A percentile compares a stretch with the other conserved stretches of the same genome.
Conservation (phyloP, 108 stramenopile genomes). For the Fistulifera solaris region DNA sequence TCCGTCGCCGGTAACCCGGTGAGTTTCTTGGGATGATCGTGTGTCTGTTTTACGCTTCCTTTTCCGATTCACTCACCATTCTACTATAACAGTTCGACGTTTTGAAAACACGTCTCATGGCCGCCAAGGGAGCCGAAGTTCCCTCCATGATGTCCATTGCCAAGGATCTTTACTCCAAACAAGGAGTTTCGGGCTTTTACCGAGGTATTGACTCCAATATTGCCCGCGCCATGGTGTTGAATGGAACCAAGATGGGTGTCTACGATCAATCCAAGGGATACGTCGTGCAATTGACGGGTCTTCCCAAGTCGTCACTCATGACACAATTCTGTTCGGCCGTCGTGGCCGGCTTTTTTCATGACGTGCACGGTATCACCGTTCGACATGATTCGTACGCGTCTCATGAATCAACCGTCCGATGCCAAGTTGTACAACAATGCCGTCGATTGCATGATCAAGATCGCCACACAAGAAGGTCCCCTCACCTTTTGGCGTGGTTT, state of each 20-base stretch:
- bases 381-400: constrained; percentile 82
- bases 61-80: neutral
- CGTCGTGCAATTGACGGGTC: constrained; percentile 53
- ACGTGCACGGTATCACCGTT: constrained; percentile 86
- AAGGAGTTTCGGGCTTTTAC: constrained; percentile 85
- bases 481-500: constrained; percentile 86
- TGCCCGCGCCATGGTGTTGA: constrained; percentile 86
- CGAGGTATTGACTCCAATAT: constrained; percentile 89
- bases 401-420: constrained; percentile 91
- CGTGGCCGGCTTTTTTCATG: constrained; percentile 91
- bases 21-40: neutral
- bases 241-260: constrained; percentile 90
- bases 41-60: neutral
- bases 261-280: constrained; percentile 84
- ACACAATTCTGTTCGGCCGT: constrained; percentile 70
- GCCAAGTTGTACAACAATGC: constrained; percentile 81
- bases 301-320: constrained; percentile 36
- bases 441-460: constrained; percentile 80
- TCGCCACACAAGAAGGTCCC: constrained; percentile 74
- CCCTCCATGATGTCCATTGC: constrained; percentile 60
- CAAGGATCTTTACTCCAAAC: constrained; percentile 50
- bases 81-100: constrained; percentile 73
- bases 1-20: constrained; percentile 66
- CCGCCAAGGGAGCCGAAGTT: constrained; percentile 64
- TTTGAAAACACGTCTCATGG: constrained; percentile 81